Evolutionary conservation across 1,139 yeast genomes (phyloP).

Genomic region (Saccharomyces pastorianus): DNA sequence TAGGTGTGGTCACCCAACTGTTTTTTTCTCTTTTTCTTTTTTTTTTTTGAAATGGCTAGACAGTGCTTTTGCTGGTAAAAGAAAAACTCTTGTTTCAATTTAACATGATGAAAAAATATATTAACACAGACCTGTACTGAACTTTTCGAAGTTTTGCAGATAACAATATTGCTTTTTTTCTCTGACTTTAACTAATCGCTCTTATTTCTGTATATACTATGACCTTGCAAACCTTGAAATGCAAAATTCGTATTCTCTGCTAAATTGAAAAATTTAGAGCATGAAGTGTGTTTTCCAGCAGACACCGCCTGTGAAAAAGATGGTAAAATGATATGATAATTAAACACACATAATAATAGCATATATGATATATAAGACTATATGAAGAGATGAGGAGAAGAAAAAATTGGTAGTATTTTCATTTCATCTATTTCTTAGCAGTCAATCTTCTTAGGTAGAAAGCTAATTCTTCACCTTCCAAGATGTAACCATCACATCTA

Average conservation of each 20-base stretch:
- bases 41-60: neutral
- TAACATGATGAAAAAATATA: slow-evolving; percentile 34
- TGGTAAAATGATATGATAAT: neutral
- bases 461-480: slow-evolving; percentile 99
- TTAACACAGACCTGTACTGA: slow-evolving; percentile 42
- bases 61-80: neutral
- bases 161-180: slow-evolving; percentile 32
- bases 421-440: slow-evolving; percentile 73
- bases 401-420: neutral
- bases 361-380: neutral
- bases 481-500: slow-evolving; percentile 99
- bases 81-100: neutral
- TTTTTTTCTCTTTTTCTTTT: neutral
- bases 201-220: neutral
- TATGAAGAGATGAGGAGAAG: neutral
- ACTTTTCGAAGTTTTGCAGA: slow-evolving; percentile 31
- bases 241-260: neutral
- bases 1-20: neutral
- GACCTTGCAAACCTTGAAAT: neutral
- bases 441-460: slow-evolving; percentile 99
- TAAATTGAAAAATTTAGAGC: too few relatives aligned
- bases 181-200: slow-evolving; percentile 10
- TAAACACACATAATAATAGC: neutral
- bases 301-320: neutral
- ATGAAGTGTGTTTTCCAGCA: neutral